Percentiles rank a stretch among this genome's conserved stretches.
These are phyloP conservation scores for Fraxinus ornus DNA, from an alignment of 305 asterid genomes.

Conservation along the genomic window DNA sequence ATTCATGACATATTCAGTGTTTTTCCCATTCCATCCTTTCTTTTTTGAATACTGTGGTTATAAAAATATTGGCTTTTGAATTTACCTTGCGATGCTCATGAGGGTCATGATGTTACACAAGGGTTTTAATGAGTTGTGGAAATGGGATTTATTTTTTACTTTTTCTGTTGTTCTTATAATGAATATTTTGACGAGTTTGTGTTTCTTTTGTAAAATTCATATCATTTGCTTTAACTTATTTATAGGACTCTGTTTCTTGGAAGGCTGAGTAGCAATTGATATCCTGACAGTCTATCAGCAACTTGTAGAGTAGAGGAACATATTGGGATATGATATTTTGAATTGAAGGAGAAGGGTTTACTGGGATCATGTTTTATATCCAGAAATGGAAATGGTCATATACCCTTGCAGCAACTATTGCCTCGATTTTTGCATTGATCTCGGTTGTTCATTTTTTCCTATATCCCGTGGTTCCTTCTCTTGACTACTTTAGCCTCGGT, in stretches of 20 bases:
- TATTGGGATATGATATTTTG: slow-evolving; percentile 3
- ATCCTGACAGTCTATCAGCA: slow-evolving; percentile 16
- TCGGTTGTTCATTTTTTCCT: slow-evolving; percentile 73
- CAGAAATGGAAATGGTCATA: slow-evolving; percentile 86
- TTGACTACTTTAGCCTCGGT: slow-evolving; percentile 51
- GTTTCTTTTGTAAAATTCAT: slow-evolving; percentile 7
- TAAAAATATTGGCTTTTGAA: not conserved
- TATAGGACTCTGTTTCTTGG: slow-evolving; percentile 26
- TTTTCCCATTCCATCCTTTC: not conserved
- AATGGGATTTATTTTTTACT: slow-evolving; percentile 14
- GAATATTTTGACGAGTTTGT: slow-evolving; percentile 11
- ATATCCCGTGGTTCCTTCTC: slow-evolving; percentile 56
- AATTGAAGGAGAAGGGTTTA: slow-evolving; percentile 24
- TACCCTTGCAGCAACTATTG: slow-evolving; percentile 62
- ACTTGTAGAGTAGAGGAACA: slow-evolving; percentile 14
- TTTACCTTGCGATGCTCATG: not conserved
- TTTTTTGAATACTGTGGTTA: not conserved
- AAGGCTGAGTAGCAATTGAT: slow-evolving; percentile 14
- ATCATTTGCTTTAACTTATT: not conserved
- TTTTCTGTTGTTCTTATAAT: not conserved
- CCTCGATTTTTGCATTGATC: slow-evolving; percentile 59
- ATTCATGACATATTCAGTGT: slow-evolving; percentile 7
- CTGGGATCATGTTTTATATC: slow-evolving; percentile 65
- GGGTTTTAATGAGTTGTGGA: slow-evolving; percentile 4
- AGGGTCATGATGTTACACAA: not conserved